phyloP scores from a whole-genome alignment of 768 basidiomycete species.

The Filobasidium floriforme region DNA sequence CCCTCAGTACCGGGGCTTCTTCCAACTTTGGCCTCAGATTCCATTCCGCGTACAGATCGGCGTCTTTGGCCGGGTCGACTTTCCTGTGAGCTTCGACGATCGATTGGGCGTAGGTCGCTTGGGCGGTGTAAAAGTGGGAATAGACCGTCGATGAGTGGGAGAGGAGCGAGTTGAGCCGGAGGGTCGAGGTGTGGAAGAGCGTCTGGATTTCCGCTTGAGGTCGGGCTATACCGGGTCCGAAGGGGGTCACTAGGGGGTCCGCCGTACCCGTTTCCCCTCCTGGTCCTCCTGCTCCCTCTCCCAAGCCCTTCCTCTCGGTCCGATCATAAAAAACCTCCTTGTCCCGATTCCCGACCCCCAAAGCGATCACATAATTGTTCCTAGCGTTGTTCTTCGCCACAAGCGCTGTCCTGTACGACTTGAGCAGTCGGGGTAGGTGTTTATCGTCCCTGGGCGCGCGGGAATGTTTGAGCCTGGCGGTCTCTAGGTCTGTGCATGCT shows the following conservation, averaged over 20 bases:
- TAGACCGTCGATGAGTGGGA: not conserved
- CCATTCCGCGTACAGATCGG: constrained; percentile 15
- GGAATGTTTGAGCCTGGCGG: not conserved
- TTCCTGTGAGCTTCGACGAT: not conserved
- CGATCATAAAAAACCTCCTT: constrained; percentile 6
- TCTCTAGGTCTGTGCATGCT: not conserved
- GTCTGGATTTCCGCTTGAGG: not conserved
- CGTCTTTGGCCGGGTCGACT: not conserved
- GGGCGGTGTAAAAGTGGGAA: constrained; percentile 1
- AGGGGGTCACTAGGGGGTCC: not conserved
- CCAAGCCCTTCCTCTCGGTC: not conserved
- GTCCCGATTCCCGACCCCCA: not conserved
- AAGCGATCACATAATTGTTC: constrained; percentile 8
- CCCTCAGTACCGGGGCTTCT: not conserved
- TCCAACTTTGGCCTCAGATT: not conserved
- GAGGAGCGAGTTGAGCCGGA: not conserved
- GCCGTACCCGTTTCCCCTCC: not conserved
- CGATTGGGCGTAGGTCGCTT: not conserved
- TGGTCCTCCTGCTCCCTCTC: not conserved
- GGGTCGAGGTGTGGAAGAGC: not conserved
- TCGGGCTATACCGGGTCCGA: not conserved
- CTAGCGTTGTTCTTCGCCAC: constrained; percentile 7
- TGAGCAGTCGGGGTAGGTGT: not conserved
- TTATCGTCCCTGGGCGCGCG: constrained; percentile 1
- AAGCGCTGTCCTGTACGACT: not conserved